Evolutionary conservation across 371 early-diverging fungal genomes (phyloP), one percentile per base, ranked within the genome.

Genomic region (Fennellomyces sp.): DNA sequence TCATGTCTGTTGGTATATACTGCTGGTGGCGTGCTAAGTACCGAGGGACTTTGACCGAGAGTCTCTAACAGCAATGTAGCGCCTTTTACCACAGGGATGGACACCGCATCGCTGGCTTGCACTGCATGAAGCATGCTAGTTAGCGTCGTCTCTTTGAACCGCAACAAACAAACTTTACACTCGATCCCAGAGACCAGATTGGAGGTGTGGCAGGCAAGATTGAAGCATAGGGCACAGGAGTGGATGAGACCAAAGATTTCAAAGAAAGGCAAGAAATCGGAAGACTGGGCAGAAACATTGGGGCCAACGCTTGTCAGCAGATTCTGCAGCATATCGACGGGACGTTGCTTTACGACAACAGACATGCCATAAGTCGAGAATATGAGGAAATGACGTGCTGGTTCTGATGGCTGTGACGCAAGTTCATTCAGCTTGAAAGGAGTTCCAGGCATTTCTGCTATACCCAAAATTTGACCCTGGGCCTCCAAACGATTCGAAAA

Each of bases 401-500:
- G 83, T 19, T 65, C 52, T 5, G 76, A 70, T 4, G 83, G 73
- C 38, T 85, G 86, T 1, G 83, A 72, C 0, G 81, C 83, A 30
- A 94, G 68, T 56, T 93, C 92, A 61, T 92, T 90, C 27, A 82
- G 54, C 30, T 59, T 69, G 42, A 66, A 49, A 21, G 60, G 25
- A 2, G 23, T 29, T 3, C 38, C 29, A 0, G 68, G 51, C 35
- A 65, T 45, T 68, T 94, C 94, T 1, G 84, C 76, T 42, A 95
- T 89, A 17, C 85, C 83, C 83, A 94, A 87, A 3, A 91, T 83
- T 58, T 90, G 90, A 21, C 96, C 96, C 45, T 87, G 88, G n/a
- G 91, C 52, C 10, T 55, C 31, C 1, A 70, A n/a, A 1, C 58
- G 29, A 28, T 63, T 65, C 1, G 41, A 19, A 28, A 70, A 56